Evolutionary conservation across 1,284 basidiomycete species (phyloP).

Genomic region (Moesziomyces parantarcticus): DNA sequence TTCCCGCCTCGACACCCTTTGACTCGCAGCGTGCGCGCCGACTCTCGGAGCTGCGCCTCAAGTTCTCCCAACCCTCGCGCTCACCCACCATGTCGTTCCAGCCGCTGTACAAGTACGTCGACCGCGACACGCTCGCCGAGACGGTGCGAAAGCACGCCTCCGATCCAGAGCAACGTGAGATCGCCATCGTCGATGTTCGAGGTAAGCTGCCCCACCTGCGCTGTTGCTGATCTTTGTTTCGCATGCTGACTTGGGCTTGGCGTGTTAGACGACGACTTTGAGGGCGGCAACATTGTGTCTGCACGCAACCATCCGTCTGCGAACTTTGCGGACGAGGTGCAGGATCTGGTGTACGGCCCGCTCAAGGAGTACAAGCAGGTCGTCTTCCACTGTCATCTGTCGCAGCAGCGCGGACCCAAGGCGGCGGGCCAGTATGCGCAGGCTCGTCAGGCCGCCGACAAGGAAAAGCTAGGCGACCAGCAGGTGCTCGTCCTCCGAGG

Average conservation of each 20-base stretch:
- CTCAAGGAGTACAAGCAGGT: slow-evolving; percentile 60
- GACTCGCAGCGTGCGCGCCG: slow-evolving; percentile 8
- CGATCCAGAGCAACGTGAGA: slow-evolving; percentile 26
- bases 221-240: not conserved
- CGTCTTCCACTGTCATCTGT: slow-evolving; percentile 68
- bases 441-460: slow-evolving; percentile 45
- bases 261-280: slow-evolving; percentile 65
- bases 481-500: slow-evolving; percentile 66
- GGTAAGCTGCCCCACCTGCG: slow-evolving; percentile 26
- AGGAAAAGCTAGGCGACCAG: slow-evolving; percentile 45
- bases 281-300: slow-evolving; percentile 67
- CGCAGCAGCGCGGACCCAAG: slow-evolving; percentile 67
- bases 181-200: slow-evolving; percentile 63
- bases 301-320: slow-evolving; percentile 60
- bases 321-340: slow-evolving; percentile 49
- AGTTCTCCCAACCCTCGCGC: slow-evolving; percentile 14
- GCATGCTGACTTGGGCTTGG: not conserved
- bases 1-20: not conserved
- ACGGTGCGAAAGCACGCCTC: slow-evolving; percentile 29
- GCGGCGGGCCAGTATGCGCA: slow-evolving; percentile 67
- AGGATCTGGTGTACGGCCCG: slow-evolving; percentile 54
- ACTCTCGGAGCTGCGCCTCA: slow-evolving; percentile 23
- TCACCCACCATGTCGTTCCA: slow-evolving; percentile 46
- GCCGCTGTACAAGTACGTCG: slow-evolving; percentile 56
- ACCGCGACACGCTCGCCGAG: slow-evolving; percentile 51